Evolutionary conservation across 768 basidiomycete species (phyloP).

Genomic region (Neoboletus magnificus): DNA sequence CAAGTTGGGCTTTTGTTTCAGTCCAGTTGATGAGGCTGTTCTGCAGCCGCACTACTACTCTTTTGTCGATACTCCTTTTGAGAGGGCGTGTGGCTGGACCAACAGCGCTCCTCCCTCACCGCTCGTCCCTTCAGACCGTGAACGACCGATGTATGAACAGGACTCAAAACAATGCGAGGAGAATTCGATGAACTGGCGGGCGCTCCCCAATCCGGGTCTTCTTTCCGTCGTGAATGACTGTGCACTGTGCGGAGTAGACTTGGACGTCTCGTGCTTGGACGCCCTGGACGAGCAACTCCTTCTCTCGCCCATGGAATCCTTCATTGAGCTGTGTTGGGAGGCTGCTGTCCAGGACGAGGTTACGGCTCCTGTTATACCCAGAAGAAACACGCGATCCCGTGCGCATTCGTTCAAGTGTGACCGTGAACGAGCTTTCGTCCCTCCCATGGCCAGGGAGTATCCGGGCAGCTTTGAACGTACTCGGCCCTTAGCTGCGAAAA

Average conservation of each 20-base stretch:
- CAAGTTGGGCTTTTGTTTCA: conserved; percentile 26
- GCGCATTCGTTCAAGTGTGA: conserved; percentile 18
- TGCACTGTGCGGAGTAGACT: conserved; percentile 28
- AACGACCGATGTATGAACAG: conserved; percentile 8
- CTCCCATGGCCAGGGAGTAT: conserved; percentile 1
- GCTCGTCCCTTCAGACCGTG: background rate
- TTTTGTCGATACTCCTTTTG: conserved; percentile 8
- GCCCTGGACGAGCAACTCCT: conserved; percentile 41
- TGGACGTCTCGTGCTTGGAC: conserved; percentile 37
- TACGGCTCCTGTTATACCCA: background rate
- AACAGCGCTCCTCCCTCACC: conserved; percentile 19
- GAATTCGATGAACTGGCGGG: background rate
- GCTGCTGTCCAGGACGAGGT: conserved; percentile 32
- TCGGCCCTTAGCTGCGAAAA: conserved; percentile 18
- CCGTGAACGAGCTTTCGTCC: background rate
- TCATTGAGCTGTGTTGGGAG: conserved; percentile 41
- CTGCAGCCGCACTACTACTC: conserved; percentile 13
- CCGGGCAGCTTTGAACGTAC: conserved; percentile 8
- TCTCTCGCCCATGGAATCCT: conserved; percentile 35
- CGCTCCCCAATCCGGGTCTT: conserved; percentile 5
- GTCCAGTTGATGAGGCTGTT: conserved; percentile 10
- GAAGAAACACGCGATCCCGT: background rate
- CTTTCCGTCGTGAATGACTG: conserved; percentile 21
- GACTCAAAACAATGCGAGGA: conserved; percentile 3
- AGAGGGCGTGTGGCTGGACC: conserved; percentile 22